Base-by-base conservation (phyloP, 2,329 filamentous ascomycete species). In the Hypoxylon sp. region DNA sequence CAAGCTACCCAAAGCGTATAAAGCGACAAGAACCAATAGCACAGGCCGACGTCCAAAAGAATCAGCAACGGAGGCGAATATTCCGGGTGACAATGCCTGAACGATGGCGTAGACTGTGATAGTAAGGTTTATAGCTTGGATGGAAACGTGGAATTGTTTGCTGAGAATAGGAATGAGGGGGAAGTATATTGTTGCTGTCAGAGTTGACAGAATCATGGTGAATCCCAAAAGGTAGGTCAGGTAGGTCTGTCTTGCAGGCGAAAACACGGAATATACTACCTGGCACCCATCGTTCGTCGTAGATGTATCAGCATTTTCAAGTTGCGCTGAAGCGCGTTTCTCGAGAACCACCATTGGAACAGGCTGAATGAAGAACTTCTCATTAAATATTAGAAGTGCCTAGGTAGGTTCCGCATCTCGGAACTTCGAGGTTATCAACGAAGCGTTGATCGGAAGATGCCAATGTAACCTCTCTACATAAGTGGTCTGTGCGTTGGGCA, bases 51-150 rank as follows among this genome's bases (percentile, higher is more conserved):
- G 48, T 19, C 48, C 51, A 33, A 53, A 39, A 3, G 51, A 39
- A 35, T 39, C 31, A 26, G 51, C 51, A 51, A 51, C 26, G n/a
- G 51, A 53, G 19, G 51, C 17, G 11, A 53, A 53, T 24, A 39
- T 53, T 10, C 31, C 31, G 1, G 51, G 51, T 3, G 51, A 39
- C 8, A 53, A 17, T 3, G 51, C 51, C 19, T 53, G 51, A 3
- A 39, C 51, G 19, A 53, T 22, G 14, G 51, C 51, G 31, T 53
- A 53, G 13, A 53, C 11, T 19, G 51, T 39, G 2, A 53, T 53
- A 19, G 51, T 53, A 22, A 53, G 51, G 31, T 53, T 53, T 53
- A 53, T 53, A 33, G 31, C 51, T 42, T 39, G 51, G 13, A 53
- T 53, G 19, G 51, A 53, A 37, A 53, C 51, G 22, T 53, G 17